Percentiles rank a stretch among this genome's conserved stretches.
phyloP scores from a whole-genome alignment of 371 early-diverging fungal genomes.

The Rhizopus stolonifer region DNA sequence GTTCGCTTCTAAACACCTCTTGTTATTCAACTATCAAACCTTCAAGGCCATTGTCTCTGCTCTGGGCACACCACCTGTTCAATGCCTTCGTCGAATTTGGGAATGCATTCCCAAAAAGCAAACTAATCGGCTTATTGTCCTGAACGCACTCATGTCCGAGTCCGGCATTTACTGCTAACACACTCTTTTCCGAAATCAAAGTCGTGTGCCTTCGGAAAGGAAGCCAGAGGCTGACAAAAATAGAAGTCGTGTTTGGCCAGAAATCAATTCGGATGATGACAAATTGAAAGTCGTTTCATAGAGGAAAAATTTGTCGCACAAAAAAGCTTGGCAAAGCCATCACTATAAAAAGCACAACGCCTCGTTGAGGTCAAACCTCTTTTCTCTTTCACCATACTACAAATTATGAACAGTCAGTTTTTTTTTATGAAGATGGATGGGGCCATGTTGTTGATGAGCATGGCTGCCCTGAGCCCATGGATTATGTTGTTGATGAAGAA shows the following conservation, averaged over 20 bases:
- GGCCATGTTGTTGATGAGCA: too few species aligned
- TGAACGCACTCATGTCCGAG: conserved; percentile 69
- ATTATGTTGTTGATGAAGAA: conserved; percentile 23
- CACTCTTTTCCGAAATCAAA: conserved; percentile 2
- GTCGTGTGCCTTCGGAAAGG: conserved; percentile 7
- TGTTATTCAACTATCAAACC: conserved; percentile 73
- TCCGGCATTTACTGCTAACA: conserved; percentile 51
- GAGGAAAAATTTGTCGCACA: too few species aligned
- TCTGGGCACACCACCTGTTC: conserved; percentile 73
- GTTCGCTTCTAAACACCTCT: conserved; percentile 61
- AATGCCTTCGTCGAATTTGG: conserved; percentile 78
- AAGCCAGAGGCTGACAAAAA: conserved; percentile 7
- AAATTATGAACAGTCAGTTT: conserved; percentile 7
- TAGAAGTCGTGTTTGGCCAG: conserved; percentile 3
- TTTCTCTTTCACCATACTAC: conserved; percentile 15
- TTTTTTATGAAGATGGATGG: too few species aligned
- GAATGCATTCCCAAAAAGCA: conserved; percentile 69
- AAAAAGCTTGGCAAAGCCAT: background rate
- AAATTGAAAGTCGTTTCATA: conserved; percentile 1
- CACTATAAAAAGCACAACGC: conserved; percentile 4
- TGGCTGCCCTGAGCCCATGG: too few species aligned
- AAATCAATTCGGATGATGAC: conserved; percentile 2
- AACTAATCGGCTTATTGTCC: conserved; percentile 53
- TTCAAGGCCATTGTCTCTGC: conserved; percentile 75
- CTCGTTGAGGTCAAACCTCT: conserved; percentile 36